Evolutionary conservation across 176 grass and related monocot species (phyloP), one percentile per base, ranked within the genome.

Genomic region (Rhynchospora tenuis): DNA sequence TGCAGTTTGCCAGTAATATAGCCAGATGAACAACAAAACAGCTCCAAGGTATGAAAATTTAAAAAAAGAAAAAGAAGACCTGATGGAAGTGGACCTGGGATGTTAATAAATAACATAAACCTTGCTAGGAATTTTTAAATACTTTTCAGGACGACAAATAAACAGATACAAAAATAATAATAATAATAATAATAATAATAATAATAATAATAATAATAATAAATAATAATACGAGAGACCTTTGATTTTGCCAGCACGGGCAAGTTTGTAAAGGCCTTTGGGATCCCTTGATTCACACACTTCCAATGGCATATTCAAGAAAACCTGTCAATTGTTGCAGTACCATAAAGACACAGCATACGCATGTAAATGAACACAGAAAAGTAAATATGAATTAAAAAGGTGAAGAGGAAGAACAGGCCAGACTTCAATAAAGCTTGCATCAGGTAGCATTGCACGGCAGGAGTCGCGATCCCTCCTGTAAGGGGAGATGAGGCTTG

Each of bases 401-500:
- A 10, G 27, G 64, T 17, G 22, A 51, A 47, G 26, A 79, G 27
- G 48, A 73, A 23, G 48, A n/a, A 81, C 38, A 60, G 87, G 17
- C n/a, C 10, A 73, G 83, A 98, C 96, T 90, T 98, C 96, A 73
- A 98, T 91, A 79, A 98, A 98, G 77, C 85, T 92, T 80, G 63
- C 62, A 56, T 92, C 94, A 83, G 91, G 84, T 27, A 99, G 79
- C 75, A 93, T 60, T 33, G 96, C 91, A 89, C 93, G 91, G 24
- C 93, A 99, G 80, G 83, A 82, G 43, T 99, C 88, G 24, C 96
- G 89, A 64, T 99, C 96, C 59, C 47, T 92, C 65, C 76, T 88
- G 57, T 99, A 99, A 2, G 96, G 96, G 82, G 96, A 99, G 79
- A 99, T 99, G 81, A 99, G 93, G 91, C 96, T 95, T 60, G 96